Evolutionary conservation across 1,284 basidiomycete species (phyloP).

Genomic region (Sporisorium reilianum): DNA sequence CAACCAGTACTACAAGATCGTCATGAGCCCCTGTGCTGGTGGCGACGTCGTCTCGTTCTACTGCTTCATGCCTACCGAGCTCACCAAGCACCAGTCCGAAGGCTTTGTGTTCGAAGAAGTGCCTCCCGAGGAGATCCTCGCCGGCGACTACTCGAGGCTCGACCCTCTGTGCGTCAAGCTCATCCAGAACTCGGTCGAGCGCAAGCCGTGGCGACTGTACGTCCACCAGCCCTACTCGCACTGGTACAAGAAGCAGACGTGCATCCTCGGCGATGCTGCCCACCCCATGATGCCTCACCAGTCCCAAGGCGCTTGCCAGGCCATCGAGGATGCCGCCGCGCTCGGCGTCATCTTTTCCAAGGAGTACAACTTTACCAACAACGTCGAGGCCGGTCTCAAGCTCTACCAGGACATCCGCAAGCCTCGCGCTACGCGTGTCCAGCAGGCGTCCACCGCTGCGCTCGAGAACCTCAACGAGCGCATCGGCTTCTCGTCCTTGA

Average conservation of each 20-base stretch:
- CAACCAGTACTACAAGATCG: slow-evolving; percentile 70
- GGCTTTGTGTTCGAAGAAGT: slow-evolving; percentile 69
- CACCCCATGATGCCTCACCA: slow-evolving; percentile 55
- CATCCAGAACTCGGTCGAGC: slow-evolving; percentile 63
- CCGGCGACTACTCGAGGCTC: slow-evolving; percentile 65
- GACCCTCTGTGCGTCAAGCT: slow-evolving; percentile 68
- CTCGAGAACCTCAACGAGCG: slow-evolving; percentile 71
- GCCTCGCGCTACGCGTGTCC: slow-evolving; percentile 70
- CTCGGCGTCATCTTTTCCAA: slow-evolving; percentile 44
- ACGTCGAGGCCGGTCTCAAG: slow-evolving; percentile 63
- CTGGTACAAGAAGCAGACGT: slow-evolving; percentile 66
- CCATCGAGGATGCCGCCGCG: slow-evolving; percentile 49
- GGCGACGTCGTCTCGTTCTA: slow-evolving; percentile 70
- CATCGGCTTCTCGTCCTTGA: slow-evolving; percentile 69
- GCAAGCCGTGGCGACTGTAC: slow-evolving; percentile 70
- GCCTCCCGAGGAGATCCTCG: slow-evolving; percentile 68
- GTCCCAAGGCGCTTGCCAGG: slow-evolving; percentile 50
- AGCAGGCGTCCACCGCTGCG: slow-evolving; percentile 66
- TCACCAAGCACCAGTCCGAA: slow-evolving; percentile 70
- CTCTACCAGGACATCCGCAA: slow-evolving; percentile 70
- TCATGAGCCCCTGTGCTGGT: slow-evolving; percentile 69
- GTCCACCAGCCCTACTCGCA: slow-evolving; percentile 69
- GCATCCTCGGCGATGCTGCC: slow-evolving; percentile 66
- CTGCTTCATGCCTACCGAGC: slow-evolving; percentile 63
- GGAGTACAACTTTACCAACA: slow-evolving; percentile 61